phyloP scores from a whole-genome alignment of 306 rosid species.

The Prinsepia uniflora region DNA sequence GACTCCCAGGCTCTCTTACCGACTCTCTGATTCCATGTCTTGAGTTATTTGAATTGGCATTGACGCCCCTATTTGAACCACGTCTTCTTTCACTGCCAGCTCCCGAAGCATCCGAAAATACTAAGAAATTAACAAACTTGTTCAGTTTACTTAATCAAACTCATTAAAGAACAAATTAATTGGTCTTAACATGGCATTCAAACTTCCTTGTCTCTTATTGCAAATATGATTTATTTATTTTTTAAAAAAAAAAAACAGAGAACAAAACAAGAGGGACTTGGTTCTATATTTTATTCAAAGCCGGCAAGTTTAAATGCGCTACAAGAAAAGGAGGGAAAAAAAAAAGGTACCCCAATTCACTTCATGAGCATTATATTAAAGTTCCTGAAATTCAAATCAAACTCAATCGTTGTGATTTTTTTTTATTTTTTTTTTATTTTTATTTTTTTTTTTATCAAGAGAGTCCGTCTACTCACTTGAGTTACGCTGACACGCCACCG shows the following conservation, averaged over 20 bases:
- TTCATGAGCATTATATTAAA: not conserved
- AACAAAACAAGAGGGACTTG: conserved; percentile 7
- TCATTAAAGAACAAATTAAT: conserved; percentile 12
- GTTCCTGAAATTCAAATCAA: not conserved
- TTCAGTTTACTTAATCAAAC: conserved; percentile 19
- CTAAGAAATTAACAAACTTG: conserved; percentile 27
- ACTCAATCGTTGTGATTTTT: not conserved
- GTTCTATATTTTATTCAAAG: not conserved
- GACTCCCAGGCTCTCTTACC: conserved; percentile 47
- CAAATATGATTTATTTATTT: not conserved
- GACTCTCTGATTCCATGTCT: conserved; percentile 42
- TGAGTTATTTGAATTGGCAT: conserved; percentile 30
- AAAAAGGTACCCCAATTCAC: not conserved
- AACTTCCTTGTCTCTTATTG: not conserved
- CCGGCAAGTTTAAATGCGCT: not conserved
- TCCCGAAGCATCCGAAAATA: conserved; percentile 47
- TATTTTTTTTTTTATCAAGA: too few species aligned
- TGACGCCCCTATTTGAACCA: conserved; percentile 37
- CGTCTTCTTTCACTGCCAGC: conserved; percentile 43
- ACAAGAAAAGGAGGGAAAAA: too few species aligned
- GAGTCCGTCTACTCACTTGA: not conserved
- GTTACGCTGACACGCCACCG: not conserved
- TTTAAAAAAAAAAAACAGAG: not conserved
- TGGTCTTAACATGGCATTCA: not conserved
- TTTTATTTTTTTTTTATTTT: too few species aligned